Evolutionary conservation across 441 rosid genomes (phyloP).

Genomic region (Erodium texanum): DNA sequence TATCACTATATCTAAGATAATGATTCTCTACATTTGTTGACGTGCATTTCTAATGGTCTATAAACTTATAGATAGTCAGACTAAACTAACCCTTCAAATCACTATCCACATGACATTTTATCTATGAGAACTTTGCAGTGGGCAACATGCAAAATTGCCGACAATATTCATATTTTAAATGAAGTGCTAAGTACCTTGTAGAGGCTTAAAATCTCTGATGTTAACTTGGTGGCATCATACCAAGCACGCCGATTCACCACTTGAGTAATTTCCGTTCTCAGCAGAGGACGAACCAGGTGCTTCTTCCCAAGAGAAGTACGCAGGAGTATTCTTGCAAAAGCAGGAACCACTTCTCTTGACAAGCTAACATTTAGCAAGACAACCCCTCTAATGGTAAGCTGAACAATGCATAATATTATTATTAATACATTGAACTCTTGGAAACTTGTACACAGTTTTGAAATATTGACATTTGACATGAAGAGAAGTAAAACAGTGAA

Average conservation of each 20-base stretch:
- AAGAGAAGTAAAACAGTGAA: background rate
- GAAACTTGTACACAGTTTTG: background rate
- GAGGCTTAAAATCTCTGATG: constrained; percentile 71
- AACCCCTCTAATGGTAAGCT: constrained; percentile 60
- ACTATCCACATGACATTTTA: background rate
- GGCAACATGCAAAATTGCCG: background rate
- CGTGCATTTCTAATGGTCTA: background rate
- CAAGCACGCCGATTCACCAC: constrained; percentile 91
- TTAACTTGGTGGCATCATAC: constrained; percentile 79
- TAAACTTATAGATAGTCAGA: background rate
- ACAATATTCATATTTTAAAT: background rate
- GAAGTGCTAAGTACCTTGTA: constrained; percentile 51
- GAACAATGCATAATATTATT: background rate
- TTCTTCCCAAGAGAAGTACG: constrained; percentile 88
- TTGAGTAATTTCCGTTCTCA: constrained; percentile 85
- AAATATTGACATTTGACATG: background rate
- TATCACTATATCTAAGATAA: background rate
- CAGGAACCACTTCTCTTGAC: constrained; percentile 91
- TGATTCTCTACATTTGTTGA: background rate
- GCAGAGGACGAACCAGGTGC: constrained; percentile 78
- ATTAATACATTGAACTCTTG: constrained; percentile 2
- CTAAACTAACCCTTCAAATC: background rate
- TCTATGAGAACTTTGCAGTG: background rate
- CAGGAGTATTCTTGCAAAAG: constrained; percentile 80
- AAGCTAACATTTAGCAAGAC: constrained; percentile 72